phyloP scores from a whole-genome alignment of 129 eudicot genomes.

The Chrysanthemum lavandulifolium region DNA sequence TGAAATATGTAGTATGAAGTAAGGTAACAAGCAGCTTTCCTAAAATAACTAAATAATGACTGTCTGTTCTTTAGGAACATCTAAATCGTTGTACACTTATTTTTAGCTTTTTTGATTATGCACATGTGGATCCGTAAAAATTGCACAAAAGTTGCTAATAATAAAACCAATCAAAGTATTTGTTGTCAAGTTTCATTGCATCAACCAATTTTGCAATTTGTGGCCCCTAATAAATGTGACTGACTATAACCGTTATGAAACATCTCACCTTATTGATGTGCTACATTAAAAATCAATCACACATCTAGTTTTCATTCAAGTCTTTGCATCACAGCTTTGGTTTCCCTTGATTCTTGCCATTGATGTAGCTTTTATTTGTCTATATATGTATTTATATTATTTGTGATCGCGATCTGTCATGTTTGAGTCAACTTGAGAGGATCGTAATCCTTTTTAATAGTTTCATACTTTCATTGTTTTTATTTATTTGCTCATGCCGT shows the following conservation, averaged over 20 bases:
- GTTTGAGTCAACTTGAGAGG: no score
- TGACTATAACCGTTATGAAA: conserved; percentile 7
- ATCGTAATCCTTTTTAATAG: no score
- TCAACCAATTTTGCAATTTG: conserved; percentile 30
- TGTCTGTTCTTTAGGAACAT: conserved; percentile 37
- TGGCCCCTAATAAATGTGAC: conserved; percentile 34
- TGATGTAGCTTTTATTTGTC: conserved; percentile 12
- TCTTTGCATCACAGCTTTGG: no score
- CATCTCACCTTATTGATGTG: conserved; percentile 18
- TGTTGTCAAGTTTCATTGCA: conserved; percentile 24
- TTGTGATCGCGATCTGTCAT: no score
- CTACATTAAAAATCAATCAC: conserved; percentile 12
- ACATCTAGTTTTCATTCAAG: conserved; percentile 11
- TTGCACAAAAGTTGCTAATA: conserved; percentile 37
- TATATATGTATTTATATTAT: neutral
- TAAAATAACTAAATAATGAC: conserved; percentile 28
- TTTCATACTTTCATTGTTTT: neutral
- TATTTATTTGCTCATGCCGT: neutral
- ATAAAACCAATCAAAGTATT: conserved; percentile 30
- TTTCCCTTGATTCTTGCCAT: no score
- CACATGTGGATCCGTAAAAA: conserved; percentile 40
- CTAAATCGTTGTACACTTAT: conserved; percentile 20
- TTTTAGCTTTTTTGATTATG: conserved; percentile 23
- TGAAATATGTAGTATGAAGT: conserved; percentile 6
- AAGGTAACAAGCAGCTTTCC: conserved; percentile 20